Evolutionary conservation across 2,329 filamentous ascomycete species (phyloP).

Genomic region (Trichothecium sympodiale): DNA sequence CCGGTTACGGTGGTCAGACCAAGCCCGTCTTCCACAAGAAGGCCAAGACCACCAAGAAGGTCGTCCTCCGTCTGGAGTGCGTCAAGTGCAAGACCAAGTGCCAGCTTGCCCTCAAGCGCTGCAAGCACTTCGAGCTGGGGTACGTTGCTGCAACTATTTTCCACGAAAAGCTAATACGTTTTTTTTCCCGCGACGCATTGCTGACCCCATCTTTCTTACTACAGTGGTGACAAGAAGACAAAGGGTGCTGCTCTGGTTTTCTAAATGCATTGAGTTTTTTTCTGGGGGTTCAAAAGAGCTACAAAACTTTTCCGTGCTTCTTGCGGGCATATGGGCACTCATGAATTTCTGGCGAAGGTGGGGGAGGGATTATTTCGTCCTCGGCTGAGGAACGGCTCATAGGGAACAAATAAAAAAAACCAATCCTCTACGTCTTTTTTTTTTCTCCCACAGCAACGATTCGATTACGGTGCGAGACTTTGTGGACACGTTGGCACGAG

Average conservation of each 20-base stretch:
- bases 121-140: conserved; percentile 99
- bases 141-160: conserved; percentile 47
- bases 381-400: conserved; percentile 31
- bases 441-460: not conserved
- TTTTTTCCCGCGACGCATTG: not conserved
- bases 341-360: conserved; percentile 38
- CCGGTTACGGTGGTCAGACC: conserved; percentile 99
- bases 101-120: conserved; percentile 97
- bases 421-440: not conserved
- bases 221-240: conserved; percentile 99
- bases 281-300: conserved; percentile 21
- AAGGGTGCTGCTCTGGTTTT: conserved; percentile 99
- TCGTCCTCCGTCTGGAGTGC: conserved; percentile 97
- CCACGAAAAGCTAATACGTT: too few relatives aligned
- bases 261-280: conserved; percentile 57
- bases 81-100: conserved; percentile 96
- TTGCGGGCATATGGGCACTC: conserved; percentile 32
- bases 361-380: conserved; percentile 26
- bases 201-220: conserved; percentile 1
- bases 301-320: conserved; percentile 28
- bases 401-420: conserved; percentile 20
- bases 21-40: conserved; percentile 99
- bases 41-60: conserved; percentile 99
- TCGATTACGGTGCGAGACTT: too few relatives aligned
- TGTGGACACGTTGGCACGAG: too few relatives aligned